These are phyloP conservation scores for Xenosphaeropsis pyriputrescens DNA, from an alignment of 2,329 filamentous ascomycete genomes.

Conservation along the genomic window DNA sequence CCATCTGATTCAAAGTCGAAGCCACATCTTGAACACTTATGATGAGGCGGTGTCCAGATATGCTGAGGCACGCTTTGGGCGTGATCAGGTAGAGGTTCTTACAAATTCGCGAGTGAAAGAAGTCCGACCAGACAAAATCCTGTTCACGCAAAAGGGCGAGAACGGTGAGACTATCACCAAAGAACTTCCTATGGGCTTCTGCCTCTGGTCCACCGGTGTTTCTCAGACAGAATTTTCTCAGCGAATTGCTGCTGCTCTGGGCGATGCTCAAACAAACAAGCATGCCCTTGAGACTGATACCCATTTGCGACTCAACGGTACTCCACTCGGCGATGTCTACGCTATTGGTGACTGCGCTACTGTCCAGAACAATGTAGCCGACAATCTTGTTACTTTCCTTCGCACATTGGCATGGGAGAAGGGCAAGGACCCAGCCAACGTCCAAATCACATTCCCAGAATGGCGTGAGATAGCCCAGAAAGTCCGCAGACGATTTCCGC, in stretches of 20 bases:
- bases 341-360: constrained; percentile 93
- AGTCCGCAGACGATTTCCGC: constrained; percentile 81
- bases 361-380: constrained; percentile 92
- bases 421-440: constrained; percentile 76
- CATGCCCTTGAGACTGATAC: constrained; percentile 91
- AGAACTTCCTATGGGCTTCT: constrained; percentile 91
- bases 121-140: constrained; percentile 66
- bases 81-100: constrained; percentile 81
- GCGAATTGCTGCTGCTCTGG: constrained; percentile 62
- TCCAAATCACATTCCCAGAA: constrained; percentile 74
- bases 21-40: constrained; percentile 95
- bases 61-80: constrained; percentile 78
- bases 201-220: constrained; percentile 94
- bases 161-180: constrained; percentile 68
- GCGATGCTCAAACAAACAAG: constrained; percentile 64
- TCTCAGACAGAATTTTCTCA: constrained; percentile 71
- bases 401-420: constrained; percentile 84
- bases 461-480: constrained; percentile 76
- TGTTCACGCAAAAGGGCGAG: constrained; percentile 72
- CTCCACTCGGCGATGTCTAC: constrained; percentile 88
- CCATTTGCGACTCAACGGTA: constrained; percentile 76
- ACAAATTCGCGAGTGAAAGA: constrained; percentile 91
- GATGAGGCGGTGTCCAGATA: constrained; percentile 89
- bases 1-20: constrained; percentile 86
- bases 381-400: constrained; percentile 81